Evolutionary conservation across 169 alveolate genomes (phyloP).

Genomic region (Besnoitia besnoiti): DNA sequence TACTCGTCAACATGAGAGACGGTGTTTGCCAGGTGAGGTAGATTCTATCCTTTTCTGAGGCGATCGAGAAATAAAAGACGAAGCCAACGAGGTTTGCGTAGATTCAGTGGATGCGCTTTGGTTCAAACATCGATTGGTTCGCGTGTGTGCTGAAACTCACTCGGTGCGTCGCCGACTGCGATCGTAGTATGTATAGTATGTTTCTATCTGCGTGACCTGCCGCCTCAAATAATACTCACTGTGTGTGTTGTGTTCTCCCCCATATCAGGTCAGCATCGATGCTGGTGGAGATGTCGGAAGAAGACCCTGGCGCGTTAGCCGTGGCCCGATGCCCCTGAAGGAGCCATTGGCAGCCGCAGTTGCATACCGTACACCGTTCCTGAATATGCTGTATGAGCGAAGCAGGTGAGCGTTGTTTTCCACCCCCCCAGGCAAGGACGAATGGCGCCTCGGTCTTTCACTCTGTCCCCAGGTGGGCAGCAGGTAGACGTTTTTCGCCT

Average conservation of each 20-base stretch:
- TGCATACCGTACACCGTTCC: conserved; percentile 47
- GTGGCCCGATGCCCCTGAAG: conserved; percentile 44
- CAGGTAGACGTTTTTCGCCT: too few relatives aligned
- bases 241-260: neutral
- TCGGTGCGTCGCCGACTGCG: too few relatives aligned
- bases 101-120: too few relatives aligned
- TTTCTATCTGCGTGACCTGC: too few relatives aligned
- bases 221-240: neutral
- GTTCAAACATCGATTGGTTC: too few relatives aligned
- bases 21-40: neutral
- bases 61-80: neutral
- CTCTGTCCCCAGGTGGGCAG: too few relatives aligned
- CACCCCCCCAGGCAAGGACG: too few relatives aligned
- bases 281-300: conserved; percentile 50
- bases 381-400: neutral
- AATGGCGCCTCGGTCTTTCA: too few relatives aligned
- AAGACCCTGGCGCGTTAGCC: conserved; percentile 60
- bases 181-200: too few relatives aligned
- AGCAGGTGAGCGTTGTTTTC: neutral
- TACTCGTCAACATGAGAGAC: neutral
- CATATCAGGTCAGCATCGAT: conserved; percentile 45
- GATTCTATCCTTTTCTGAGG: neutral
- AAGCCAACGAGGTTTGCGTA: too few relatives aligned
- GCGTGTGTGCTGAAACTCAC: too few relatives aligned
- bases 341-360: conserved; percentile 62